A percentile compares a stretch with the other conserved stretches of the same genome.
Evolutionary conservation across 208 protist species (phyloP).

Genomic region (Wallacemonas rigidus): DNA sequence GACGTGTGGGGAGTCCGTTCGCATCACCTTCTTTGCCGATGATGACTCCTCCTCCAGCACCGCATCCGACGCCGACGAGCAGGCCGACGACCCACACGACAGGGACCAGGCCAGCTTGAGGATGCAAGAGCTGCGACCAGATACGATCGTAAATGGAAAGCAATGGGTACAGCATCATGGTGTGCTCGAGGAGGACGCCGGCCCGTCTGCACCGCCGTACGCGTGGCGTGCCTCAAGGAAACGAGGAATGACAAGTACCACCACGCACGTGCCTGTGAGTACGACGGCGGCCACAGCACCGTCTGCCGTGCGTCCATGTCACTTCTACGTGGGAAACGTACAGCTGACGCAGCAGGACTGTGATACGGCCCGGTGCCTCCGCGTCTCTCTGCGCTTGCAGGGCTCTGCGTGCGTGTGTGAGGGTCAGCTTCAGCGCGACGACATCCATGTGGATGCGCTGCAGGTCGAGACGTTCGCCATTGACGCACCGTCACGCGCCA

Average conservation of each 20-base stretch:
- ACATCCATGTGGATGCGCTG: slow-evolving; percentile 29
- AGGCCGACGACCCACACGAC: neutral
- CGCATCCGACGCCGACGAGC: slow-evolving; percentile 11
- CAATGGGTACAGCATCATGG: too few species aligned
- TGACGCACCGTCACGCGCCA: slow-evolving; percentile 14
- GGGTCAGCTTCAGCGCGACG: slow-evolving; percentile 18
- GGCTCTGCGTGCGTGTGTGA: slow-evolving; percentile 16
- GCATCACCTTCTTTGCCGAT: slow-evolving; percentile 37
- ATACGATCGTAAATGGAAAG: too few species aligned
- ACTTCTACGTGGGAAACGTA: neutral
- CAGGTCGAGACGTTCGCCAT: slow-evolving; percentile 26
- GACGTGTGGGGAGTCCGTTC: slow-evolving; percentile 42
- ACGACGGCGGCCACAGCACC: neutral
- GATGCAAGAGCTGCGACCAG: too few species aligned
- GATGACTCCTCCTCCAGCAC: slow-evolving; percentile 6
- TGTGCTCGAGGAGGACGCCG: neutral
- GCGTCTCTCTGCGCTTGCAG: slow-evolving; percentile 16
- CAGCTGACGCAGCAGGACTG: slow-evolving; percentile 10
- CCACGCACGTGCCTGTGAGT: neutral
- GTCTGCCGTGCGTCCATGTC: neutral
- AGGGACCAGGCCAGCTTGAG: too few species aligned
- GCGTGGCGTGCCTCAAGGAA: neutral
- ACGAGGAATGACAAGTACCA: neutral
- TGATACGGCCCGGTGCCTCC: neutral
- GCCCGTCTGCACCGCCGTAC: neutral